phyloP scores from a whole-genome alignment of 2,329 filamentous ascomycete genomes.

The Verruconis gallopava region DNA sequence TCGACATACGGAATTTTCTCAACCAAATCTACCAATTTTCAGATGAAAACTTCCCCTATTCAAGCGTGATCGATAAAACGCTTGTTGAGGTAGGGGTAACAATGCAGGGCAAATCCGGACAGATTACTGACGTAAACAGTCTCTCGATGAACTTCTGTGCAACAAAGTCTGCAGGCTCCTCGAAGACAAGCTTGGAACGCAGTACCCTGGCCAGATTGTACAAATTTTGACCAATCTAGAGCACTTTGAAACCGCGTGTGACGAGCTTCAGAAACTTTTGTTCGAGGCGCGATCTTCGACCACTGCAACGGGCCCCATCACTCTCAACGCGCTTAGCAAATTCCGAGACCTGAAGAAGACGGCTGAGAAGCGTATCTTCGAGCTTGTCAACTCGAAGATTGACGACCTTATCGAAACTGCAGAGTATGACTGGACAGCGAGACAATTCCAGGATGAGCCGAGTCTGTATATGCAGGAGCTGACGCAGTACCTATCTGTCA shows the following conservation, averaged over 20 bases:
- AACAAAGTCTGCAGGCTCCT: constrained; percentile 84
- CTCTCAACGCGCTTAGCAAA: constrained; percentile 68
- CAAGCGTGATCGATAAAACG: constrained; percentile 80
- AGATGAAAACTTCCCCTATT: constrained; percentile 88
- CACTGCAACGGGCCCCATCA: constrained; percentile 66
- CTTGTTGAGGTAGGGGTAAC: constrained; percentile 51
- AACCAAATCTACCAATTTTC: constrained; percentile 98
- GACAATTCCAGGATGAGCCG: not conserved
- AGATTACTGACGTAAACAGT: constrained; percentile 35
- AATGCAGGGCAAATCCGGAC: not conserved
- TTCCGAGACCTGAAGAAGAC: constrained; percentile 89
- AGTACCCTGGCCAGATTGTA: constrained; percentile 94
- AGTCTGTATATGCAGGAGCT: constrained; percentile 84
- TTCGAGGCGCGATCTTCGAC: constrained; percentile 73
- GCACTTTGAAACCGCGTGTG: constrained; percentile 88
- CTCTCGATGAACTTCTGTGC: constrained; percentile 87
- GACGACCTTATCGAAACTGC: constrained; percentile 94
- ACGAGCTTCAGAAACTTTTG: constrained; percentile 75
- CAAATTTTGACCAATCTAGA: constrained; percentile 97
- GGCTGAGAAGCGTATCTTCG: constrained; percentile 94
- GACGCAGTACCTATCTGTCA: constrained; percentile 84
- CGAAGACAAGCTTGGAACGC: constrained; percentile 75
- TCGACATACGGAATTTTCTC: constrained; percentile 92
- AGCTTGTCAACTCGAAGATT: constrained; percentile 96
- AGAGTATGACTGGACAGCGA: constrained; percentile 73